A percentile compares a stretch with the other conserved stretches of the same genome.
Evolutionary conservation across 306 rosid genomes (phyloP).

Genomic region (Sicyos edulis): DNA sequence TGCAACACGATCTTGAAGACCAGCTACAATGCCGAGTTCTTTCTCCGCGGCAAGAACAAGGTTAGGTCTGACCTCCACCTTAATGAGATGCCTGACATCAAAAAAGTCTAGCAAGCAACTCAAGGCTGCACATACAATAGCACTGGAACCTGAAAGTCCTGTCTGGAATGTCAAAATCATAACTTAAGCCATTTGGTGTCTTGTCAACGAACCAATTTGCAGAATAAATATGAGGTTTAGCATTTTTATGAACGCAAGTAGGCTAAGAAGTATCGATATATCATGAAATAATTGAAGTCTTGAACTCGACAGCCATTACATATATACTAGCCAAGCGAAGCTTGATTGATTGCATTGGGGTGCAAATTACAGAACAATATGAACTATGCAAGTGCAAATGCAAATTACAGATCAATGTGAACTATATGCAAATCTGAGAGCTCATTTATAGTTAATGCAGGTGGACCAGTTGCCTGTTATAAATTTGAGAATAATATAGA

Average conservation of each 20-base stretch:
- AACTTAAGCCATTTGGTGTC: constrained; percentile 17
- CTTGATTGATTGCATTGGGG: not conserved
- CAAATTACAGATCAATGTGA: too few relatives aligned
- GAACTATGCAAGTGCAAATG: too few relatives aligned
- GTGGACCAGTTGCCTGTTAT: too few relatives aligned
- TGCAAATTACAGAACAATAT: not conserved
- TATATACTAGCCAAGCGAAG: not conserved
- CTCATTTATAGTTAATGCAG: too few relatives aligned
- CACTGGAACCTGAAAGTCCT: constrained; percentile 97
- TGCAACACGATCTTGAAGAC: constrained; percentile 92
- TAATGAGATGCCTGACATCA: constrained; percentile 53
- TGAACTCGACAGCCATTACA: not conserved
- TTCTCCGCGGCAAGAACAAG: constrained; percentile 73
- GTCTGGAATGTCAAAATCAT: constrained; percentile 45
- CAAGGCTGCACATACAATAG: constrained; percentile 75
- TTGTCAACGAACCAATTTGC: constrained; percentile 11
- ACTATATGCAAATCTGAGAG: too few relatives aligned
- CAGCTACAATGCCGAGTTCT: constrained; percentile 91
- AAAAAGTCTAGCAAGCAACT: constrained; percentile 84
- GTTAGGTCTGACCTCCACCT: constrained; percentile 65
- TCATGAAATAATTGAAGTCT: not conserved
- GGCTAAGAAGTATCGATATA: not conserved
- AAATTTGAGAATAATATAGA: too few relatives aligned
- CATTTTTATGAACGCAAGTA: not conserved
- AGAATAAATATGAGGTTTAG: not conserved